These are phyloP conservation scores for Carex kokanica DNA, from an alignment of 176 grass and related monocot species.

Conservation along the genomic window DNA sequence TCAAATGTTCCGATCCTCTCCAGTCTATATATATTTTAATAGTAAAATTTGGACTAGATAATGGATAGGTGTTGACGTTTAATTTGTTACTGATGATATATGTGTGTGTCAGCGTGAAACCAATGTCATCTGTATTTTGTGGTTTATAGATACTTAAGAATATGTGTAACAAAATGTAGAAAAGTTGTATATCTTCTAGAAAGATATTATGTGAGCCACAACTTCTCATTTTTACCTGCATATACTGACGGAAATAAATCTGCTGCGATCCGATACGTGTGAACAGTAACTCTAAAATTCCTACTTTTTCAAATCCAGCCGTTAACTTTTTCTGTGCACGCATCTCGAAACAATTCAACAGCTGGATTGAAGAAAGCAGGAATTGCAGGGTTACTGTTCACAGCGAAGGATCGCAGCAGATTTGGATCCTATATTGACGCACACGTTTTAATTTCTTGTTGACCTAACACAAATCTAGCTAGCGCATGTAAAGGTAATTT, in stretches of 20 bases:
- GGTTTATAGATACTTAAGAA: background rate
- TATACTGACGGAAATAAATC: too few species aligned
- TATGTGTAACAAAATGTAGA: background rate
- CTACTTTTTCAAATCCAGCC: too few species aligned
- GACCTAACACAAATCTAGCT: background rate
- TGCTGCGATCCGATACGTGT: too few species aligned
- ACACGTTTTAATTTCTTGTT: background rate
- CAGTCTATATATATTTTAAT: background rate
- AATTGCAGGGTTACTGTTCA: too few species aligned
- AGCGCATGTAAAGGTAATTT: background rate
- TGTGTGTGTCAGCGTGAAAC: background rate
- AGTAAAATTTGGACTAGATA: background rate
- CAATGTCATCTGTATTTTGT: background rate
- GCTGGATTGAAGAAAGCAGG: too few species aligned
- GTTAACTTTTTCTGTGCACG: too few species aligned
- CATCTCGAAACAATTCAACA: too few species aligned
- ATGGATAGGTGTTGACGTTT: background rate
- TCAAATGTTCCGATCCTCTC: background rate
- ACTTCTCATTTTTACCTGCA: background rate
- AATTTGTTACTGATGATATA: background rate
- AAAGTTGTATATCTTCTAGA: conserved; percentile 11
- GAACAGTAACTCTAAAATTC: too few species aligned
- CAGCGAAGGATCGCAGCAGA: too few species aligned
- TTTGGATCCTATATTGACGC: too few species aligned
- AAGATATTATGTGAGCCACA: background rate